A percentile compares a stretch with the other conserved stretches of the same genome.
phyloP scores from a whole-genome alignment of 441 rosid species.

The Corymbia calophylla region DNA sequence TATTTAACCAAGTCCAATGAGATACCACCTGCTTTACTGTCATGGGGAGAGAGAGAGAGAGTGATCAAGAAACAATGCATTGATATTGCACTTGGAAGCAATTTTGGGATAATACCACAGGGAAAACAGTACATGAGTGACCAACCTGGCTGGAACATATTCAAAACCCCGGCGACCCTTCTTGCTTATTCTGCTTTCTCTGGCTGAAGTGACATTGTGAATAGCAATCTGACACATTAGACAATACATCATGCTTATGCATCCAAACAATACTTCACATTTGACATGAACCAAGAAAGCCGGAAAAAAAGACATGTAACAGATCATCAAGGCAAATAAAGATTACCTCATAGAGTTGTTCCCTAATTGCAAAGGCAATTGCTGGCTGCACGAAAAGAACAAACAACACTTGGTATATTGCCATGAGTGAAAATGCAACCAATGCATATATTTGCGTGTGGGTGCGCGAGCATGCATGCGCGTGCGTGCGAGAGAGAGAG shows the following conservation, averaged over 20 bases:
- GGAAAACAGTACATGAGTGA: not conserved
- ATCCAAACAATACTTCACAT: not conserved
- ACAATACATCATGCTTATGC: not conserved
- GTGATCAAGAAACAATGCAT: not conserved
- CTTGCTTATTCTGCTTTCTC: constrained; percentile 77
- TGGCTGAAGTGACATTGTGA: constrained; percentile 80
- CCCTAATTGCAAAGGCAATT: constrained; percentile 85
- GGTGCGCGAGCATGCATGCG: too few relatives aligned
- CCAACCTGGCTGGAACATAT: constrained; percentile 52
- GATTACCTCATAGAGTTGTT: constrained; percentile 83
- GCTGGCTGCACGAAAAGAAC: constrained; percentile 55
- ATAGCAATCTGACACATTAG: constrained; percentile 54
- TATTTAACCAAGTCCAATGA: constrained; percentile 77
- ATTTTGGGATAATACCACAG: not conserved
- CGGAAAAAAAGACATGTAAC: not conserved
- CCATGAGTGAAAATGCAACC: not conserved
- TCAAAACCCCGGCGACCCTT: constrained; percentile 79
- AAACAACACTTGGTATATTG: not conserved
- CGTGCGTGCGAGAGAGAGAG: not conserved
- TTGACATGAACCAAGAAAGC: not conserved
- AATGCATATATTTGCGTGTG: not conserved
- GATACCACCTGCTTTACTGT: constrained; percentile 67
- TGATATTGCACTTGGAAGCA: not conserved
- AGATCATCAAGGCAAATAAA: not conserved
- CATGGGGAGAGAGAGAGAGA: not conserved